Evolutionary conservation across 139 green algal genomes (phyloP).

Genomic region (Chlamydomonas applanata): DNA sequence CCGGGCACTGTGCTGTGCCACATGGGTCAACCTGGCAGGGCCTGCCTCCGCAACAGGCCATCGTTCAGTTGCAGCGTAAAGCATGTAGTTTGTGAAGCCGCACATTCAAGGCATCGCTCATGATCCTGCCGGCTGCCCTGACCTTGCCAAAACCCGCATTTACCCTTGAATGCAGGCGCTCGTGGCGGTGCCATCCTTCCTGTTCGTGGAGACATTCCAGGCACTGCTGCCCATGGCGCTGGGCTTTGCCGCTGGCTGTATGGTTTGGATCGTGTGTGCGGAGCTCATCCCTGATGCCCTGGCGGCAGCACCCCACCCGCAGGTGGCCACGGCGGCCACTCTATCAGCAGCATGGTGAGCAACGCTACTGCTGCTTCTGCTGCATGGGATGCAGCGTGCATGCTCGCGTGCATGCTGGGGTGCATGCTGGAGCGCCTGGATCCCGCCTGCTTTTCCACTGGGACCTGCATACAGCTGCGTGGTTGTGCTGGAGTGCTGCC

Average conservation of each 20-base stretch:
- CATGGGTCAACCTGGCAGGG: too few species aligned
- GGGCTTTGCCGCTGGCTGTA: constrained; percentile 97
- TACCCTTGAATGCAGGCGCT: constrained; percentile 36
- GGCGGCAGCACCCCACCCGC: constrained; percentile 46
- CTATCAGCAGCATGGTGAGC: constrained; percentile 76
- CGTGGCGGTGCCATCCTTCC: constrained; percentile 87
- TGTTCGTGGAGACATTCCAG: constrained; percentile 93
- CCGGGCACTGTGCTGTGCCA: constrained; percentile 3
- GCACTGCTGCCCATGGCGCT: constrained; percentile 85
- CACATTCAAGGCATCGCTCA: too few species aligned
- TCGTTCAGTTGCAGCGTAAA: too few species aligned
- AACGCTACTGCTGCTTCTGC: too few species aligned
- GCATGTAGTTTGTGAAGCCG: too few species aligned
- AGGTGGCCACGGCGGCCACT: constrained; percentile 86
- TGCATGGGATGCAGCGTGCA: too few species aligned
- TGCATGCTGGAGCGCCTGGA: too few species aligned
- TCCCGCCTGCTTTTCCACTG: background rate
- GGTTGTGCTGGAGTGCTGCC: background rate
- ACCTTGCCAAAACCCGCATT: background rate
- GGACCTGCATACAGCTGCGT: background rate
- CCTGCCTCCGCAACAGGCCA: too few species aligned
- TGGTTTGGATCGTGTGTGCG: constrained; percentile 97
- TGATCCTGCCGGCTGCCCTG: background rate
- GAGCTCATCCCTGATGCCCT: constrained; percentile 95
- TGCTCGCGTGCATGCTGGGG: too few species aligned